Evolutionary conservation across 805 yeast genomes (phyloP).

Genomic region (Brettanomyces anomalus): DNA sequence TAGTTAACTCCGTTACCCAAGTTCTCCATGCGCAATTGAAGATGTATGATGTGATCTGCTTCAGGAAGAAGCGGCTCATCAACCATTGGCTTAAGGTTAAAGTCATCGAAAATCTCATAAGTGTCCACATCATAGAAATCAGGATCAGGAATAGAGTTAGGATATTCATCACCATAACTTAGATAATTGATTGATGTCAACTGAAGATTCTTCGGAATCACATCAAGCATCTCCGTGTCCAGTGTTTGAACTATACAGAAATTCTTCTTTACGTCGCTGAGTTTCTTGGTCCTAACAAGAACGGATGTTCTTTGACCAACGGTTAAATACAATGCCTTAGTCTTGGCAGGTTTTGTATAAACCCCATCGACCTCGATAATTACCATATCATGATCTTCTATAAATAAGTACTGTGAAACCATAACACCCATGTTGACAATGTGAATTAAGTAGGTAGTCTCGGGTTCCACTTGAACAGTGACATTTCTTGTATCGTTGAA

Average conservation of each 20-base stretch:
- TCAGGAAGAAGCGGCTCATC: conserved; percentile 38
- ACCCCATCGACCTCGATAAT: conserved; percentile 73
- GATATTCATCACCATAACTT: conserved; percentile 34
- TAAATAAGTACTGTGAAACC: conserved; percentile 59
- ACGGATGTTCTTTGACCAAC: conserved; percentile 81
- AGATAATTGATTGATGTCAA: conserved; percentile 48
- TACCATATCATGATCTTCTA: conserved; percentile 65
- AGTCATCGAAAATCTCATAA: conserved; percentile 35
- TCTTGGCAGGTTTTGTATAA: conserved; percentile 47
- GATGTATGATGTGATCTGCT: conserved; percentile 52
- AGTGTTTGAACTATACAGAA: conserved; percentile 53
- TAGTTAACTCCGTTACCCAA: conserved; percentile 68
- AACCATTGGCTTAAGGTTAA: conserved; percentile 32
- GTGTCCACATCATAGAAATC: conserved; percentile 17
- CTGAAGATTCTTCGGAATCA: conserved; percentile 49
- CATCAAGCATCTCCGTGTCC: conserved; percentile 64
- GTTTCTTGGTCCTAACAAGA: conserved; percentile 45
- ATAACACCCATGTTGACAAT: conserved; percentile 62
- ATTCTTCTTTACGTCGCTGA: conserved; percentile 30
- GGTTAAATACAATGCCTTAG: conserved; percentile 51
- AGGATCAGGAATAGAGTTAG: conserved; percentile 11
- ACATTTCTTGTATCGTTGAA: conserved; percentile 57
- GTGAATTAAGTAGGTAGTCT: conserved; percentile 55
- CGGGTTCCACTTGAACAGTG: conserved; percentile 46
- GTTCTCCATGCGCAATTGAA: conserved; percentile 56